These are phyloP conservation scores for Pichia sp. DNA, from an alignment of 1,139 yeast genomes.

Conservation along the genomic window DNA sequence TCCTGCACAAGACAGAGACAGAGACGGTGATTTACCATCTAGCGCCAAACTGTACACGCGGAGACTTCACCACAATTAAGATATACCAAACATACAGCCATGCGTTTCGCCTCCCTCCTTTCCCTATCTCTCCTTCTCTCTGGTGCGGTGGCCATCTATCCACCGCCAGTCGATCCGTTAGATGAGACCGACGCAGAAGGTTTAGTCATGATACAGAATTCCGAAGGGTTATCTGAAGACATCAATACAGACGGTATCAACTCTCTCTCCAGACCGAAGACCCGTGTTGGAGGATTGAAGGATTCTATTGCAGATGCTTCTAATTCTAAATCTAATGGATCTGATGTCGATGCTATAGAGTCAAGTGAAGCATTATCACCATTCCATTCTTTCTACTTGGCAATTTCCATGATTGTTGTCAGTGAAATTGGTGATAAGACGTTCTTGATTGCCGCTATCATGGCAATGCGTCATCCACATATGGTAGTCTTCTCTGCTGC, in stretches of 20 bases:
- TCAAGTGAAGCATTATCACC: conserved; percentile 3
- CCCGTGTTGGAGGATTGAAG: not conserved
- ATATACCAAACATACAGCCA: too few relatives aligned
- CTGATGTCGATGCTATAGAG: not conserved
- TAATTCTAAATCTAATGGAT: not conserved
- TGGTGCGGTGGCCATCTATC: not conserved
- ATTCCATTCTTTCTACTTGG: conserved; percentile 13
- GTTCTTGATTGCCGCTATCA: conserved; percentile 88
- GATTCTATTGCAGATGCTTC: not conserved
- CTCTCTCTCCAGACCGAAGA: not conserved
- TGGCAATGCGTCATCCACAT: conserved; percentile 94
- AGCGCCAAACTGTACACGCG: too few relatives aligned
- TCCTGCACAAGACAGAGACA: too few relatives aligned
- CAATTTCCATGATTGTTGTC: conserved; percentile 74
- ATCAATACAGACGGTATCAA: not conserved
- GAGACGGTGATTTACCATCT: too few relatives aligned
- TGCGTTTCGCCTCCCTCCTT: too few relatives aligned
- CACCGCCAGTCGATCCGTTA: not conserved
- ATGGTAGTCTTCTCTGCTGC: conserved; percentile 81
- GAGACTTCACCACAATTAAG: too few relatives aligned
- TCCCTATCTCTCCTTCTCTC: not conserved
- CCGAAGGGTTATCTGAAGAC: not conserved
- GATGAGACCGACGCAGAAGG: not conserved
- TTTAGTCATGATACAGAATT: not conserved
- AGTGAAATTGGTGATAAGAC: conserved; percentile 98